Evolutionary conservation across 2,329 filamentous ascomycete genomes (phyloP).

Genomic region (Cercospora janseana): DNA sequence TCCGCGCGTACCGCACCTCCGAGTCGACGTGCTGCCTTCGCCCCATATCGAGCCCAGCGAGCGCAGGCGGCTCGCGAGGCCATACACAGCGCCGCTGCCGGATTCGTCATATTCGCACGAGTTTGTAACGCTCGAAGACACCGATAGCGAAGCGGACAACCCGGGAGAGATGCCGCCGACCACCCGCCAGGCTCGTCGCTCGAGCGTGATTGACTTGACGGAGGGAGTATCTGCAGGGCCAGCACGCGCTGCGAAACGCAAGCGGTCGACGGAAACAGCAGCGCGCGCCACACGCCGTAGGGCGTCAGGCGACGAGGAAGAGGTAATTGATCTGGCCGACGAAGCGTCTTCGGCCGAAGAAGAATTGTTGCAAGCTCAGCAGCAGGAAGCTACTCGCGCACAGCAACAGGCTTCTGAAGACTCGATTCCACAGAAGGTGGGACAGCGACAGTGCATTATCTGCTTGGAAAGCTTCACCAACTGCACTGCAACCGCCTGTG

Average conservation of each 20-base stretch:
- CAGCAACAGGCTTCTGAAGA: constrained; percentile 28
- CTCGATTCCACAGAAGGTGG: constrained; percentile 38
- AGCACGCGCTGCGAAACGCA: constrained; percentile 19
- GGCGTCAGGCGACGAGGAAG: constrained; percentile 11
- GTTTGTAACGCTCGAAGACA: constrained; percentile 26
- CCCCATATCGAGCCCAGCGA: neutral
- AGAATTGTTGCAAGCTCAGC: constrained; percentile 36
- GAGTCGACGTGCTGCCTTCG: no score
- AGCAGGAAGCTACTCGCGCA: constrained; percentile 27
- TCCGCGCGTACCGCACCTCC: no score
- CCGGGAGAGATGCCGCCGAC: neutral
- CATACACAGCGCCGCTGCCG: neutral
- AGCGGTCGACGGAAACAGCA: constrained; percentile 9
- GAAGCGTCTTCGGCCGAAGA: constrained; percentile 34
- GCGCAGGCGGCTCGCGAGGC: neutral
- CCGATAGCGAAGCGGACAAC: constrained; percentile 17
- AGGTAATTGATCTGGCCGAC: constrained; percentile 25
- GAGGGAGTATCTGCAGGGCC: constrained; percentile 3
- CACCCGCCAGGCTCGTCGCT: neutral
- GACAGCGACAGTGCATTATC: constrained; percentile 59
- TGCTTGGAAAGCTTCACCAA: constrained; percentile 63
- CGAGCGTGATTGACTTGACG: constrained; percentile 23
- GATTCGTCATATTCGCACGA: constrained; percentile 15
- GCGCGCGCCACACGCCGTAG: neutral
- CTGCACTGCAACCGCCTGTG: constrained; percentile 59